Conservation (phyloP, 2,329 filamentous ascomycete species). For the Calonectria henricotiae region DNA sequence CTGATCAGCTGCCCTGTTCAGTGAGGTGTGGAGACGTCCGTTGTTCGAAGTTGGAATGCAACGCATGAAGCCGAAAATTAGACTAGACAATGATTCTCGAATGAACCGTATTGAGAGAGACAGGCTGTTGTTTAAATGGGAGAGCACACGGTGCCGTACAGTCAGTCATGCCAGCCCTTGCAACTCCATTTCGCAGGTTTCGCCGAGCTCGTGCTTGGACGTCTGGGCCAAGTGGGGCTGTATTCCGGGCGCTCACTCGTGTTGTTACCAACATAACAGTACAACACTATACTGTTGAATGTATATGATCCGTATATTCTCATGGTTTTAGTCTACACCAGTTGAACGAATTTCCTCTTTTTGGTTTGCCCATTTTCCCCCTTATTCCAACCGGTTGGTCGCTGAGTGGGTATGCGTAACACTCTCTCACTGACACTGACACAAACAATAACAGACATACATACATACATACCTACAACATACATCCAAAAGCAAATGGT, state of each 20-base stretch:
- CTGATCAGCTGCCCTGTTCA: constrained; percentile 23
- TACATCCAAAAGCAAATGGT: too few species aligned
- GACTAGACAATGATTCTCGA: background rate
- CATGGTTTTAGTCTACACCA: too few species aligned
- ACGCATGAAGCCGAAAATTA: background rate
- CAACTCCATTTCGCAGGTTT: constrained; percentile 29
- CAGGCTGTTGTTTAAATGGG: background rate
- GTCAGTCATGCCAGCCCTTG: constrained; percentile 3
- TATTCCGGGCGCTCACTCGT: constrained; percentile 16
- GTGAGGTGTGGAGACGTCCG: constrained; percentile 10
- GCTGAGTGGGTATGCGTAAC: too few species aligned
- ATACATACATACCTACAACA: too few species aligned
- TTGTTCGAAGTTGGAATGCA: constrained; percentile 3
- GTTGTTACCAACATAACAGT: background rate
- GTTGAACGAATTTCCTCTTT: too few species aligned
- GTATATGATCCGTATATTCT: background rate
- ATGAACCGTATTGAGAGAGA: background rate
- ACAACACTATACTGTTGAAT: background rate
- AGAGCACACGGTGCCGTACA: background rate
- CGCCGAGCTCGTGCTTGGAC: constrained; percentile 34
- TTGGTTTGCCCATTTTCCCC: too few species aligned
- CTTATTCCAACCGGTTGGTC: too few species aligned
- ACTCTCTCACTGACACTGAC: too few species aligned
- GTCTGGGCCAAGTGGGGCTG: constrained; percentile 30
- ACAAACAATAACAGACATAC: too few species aligned